phyloP scores from a whole-genome alignment of 202 grass and related monocot genomes.

The Carex sylvatica region DNA sequence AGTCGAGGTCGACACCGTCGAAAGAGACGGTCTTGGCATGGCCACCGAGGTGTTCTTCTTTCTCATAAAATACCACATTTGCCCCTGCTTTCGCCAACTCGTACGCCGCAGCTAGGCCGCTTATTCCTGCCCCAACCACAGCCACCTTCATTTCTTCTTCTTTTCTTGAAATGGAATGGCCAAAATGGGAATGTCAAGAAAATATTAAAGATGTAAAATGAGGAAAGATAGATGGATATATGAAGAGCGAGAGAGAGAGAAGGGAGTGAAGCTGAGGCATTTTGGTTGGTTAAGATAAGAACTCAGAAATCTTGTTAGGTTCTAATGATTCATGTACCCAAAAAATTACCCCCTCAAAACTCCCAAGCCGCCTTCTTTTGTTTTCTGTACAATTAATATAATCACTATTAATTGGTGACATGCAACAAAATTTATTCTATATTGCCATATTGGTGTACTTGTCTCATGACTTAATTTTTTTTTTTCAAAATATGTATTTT shows the following conservation, averaged over 20 bases:
- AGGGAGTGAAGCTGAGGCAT: background rate
- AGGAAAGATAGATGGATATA: background rate
- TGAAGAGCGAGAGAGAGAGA: background rate
- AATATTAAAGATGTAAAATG: background rate
- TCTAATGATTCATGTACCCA: background rate
- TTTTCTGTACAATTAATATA: background rate
- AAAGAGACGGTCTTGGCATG: constrained; percentile 53
- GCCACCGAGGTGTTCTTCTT: constrained; percentile 60
- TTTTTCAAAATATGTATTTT: no score
- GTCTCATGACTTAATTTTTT: no score
- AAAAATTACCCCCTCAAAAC: background rate
- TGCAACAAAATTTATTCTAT: background rate
- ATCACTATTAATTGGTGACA: background rate
- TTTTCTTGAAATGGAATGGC: background rate
- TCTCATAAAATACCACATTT: constrained; percentile 59
- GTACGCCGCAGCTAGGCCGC: constrained; percentile 55
- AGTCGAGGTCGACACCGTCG: constrained; percentile 50
- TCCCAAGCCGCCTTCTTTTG: background rate
- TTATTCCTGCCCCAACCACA: constrained; percentile 76
- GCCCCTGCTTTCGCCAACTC: constrained; percentile 34
- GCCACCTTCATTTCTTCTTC: constrained; percentile 48
- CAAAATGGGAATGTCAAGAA: background rate
- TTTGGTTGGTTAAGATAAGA: constrained; percentile 17
- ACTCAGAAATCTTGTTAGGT: background rate
- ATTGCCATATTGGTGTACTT: background rate